Conservation (phyloP, 2,329 filamentous ascomycete species). For the Colletotrichum falcatum region DNA sequence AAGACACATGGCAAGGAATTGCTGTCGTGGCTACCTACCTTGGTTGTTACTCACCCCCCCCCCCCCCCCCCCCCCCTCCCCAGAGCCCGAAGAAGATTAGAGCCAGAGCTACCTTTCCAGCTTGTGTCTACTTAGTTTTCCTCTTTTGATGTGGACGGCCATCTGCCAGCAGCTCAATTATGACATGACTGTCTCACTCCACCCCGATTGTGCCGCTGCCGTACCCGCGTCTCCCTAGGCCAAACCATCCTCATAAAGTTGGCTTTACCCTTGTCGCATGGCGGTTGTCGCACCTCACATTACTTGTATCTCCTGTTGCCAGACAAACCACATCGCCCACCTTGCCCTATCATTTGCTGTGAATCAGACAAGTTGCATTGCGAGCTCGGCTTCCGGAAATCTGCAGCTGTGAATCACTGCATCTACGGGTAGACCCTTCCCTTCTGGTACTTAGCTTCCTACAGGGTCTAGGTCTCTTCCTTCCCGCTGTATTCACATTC, state of each 20-base stretch:
- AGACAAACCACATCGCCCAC: not conserved
- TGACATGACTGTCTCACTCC: conserved; percentile 40
- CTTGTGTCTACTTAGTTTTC: conserved; percentile 14
- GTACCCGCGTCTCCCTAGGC: conserved; percentile 11
- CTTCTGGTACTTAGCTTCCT: not conserved
- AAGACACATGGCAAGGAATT: not conserved
- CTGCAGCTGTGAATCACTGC: conserved; percentile 6
- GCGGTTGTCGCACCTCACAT: conserved; percentile 18
- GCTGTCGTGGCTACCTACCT: not conserved
- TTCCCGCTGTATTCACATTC: not conserved
- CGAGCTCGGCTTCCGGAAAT: conserved; percentile 10
- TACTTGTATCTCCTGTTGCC: conserved; percentile 20
- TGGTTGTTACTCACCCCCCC: not conserved
- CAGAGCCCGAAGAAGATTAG: conserved; percentile 14
- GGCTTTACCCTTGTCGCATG: conserved; percentile 33
- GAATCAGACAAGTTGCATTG: not conserved
- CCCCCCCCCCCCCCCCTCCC: not conserved
- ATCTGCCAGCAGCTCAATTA: conserved; percentile 27
- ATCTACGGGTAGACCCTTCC: not conserved
- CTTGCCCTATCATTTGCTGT: conserved; percentile 4
- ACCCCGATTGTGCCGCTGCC: conserved; percentile 15
- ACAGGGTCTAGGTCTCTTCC: conserved; percentile 13
- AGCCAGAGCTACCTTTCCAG: conserved; percentile 26
- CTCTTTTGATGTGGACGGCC: conserved; percentile 19
- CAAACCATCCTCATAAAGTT: conserved; percentile 27